These are phyloP conservation scores for Lentinula raphanica DNA, from an alignment of 768 basidiomycete genomes.

Conservation along the genomic window DNA sequence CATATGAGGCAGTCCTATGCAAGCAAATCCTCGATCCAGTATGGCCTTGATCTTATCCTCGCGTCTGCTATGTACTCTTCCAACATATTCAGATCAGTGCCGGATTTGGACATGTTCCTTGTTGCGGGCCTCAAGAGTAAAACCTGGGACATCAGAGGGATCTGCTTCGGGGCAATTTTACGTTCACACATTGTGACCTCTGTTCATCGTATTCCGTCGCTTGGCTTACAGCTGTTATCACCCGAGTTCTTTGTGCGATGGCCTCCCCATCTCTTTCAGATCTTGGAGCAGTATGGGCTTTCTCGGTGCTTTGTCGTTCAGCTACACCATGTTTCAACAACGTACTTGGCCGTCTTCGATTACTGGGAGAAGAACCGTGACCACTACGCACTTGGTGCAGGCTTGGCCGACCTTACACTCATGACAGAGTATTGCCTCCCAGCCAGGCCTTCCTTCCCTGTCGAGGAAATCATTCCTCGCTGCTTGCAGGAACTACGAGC, in stretches of 20 bases:
- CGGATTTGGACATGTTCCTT: conserved; percentile 41
- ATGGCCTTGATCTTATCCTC: conserved; percentile 45
- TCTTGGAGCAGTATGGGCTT: conserved; percentile 46
- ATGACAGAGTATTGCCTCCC: conserved; percentile 56
- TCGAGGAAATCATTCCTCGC: conserved; percentile 50
- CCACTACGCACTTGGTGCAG: conserved; percentile 45
- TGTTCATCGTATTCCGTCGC: conserved; percentile 36
- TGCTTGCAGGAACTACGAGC: conserved; percentile 53
- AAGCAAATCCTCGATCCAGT: conserved; percentile 40
- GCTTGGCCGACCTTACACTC: conserved; percentile 44
- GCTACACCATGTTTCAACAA: not conserved
- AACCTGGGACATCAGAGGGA: conserved; percentile 48
- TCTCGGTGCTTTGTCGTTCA: conserved; percentile 10
- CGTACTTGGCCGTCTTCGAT: conserved; percentile 33
- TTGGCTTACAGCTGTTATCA: conserved; percentile 48
- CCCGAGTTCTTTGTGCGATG: conserved; percentile 34
- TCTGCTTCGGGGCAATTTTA: conserved; percentile 48
- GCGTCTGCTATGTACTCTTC: conserved; percentile 39
- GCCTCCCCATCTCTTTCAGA: conserved; percentile 39
- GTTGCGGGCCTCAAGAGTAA: conserved; percentile 51
- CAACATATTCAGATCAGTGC: conserved; percentile 38
- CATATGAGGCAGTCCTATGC: conserved; percentile 39
- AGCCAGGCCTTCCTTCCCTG: conserved; percentile 59
- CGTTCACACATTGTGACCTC: conserved; percentile 39
- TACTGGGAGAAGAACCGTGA: conserved; percentile 37